Evolutionary conservation across 768 basidiomycete species (phyloP).

Genomic region (Paxillus involutus): DNA sequence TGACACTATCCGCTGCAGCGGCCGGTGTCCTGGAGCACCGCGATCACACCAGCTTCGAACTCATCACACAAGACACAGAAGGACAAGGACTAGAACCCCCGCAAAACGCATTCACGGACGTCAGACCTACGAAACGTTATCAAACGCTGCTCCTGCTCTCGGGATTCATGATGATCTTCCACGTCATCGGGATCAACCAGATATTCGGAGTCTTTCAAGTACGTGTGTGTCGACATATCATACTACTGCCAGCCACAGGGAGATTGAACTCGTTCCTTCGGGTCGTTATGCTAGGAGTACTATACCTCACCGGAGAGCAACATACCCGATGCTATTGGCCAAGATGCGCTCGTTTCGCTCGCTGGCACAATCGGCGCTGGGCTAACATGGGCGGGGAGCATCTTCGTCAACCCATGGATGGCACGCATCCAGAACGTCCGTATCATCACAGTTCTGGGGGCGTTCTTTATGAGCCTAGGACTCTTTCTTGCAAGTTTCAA

Average conservation of each 20-base stretch:
- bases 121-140: not conserved
- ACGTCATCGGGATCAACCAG: not conserved
- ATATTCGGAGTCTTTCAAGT: constrained; percentile 1
- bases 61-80: too few species aligned
- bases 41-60: too few species aligned
- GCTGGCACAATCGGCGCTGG: constrained; percentile 1
- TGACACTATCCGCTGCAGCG: too few species aligned
- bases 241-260: too few species aligned
- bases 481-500: too few species aligned
- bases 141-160: not conserved
- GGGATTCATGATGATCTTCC: not conserved
- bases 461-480: too few species aligned
- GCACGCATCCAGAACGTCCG: not conserved
- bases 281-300: not conserved
- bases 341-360: constrained; percentile 1
- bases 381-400: not conserved
- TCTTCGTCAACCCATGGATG: constrained; percentile 3
- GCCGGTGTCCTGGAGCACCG: too few species aligned
- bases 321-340: constrained; percentile 1
- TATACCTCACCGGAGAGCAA: not conserved
- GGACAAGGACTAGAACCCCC: not conserved
- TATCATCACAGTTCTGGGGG: not conserved
- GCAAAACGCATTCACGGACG: not conserved
- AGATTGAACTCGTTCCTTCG: not conserved
- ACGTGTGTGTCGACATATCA: not conserved